Conservation (phyloP, 208 protist species). For the Trypanosoma cruzi region DNA sequence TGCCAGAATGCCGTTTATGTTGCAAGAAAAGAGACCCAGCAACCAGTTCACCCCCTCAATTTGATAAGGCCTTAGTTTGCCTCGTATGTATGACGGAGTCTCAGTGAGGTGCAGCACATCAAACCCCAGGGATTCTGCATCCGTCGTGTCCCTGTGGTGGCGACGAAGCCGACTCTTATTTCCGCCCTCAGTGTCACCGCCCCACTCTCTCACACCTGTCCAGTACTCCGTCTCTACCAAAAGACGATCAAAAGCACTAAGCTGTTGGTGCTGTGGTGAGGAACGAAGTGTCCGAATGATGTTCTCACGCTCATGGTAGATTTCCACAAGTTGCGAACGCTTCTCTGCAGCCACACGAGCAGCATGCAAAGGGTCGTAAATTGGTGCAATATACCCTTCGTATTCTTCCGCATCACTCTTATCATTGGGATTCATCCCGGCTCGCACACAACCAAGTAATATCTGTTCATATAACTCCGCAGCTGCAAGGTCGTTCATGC, state of each 20-base stretch:
- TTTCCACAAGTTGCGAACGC: conserved; percentile 36
- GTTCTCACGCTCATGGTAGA: conserved; percentile 58
- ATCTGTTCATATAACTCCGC: conserved; percentile 84
- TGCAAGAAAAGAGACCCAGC: conserved; percentile 94
- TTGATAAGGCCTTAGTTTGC: conserved; percentile 97
- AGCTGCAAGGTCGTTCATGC: conserved; percentile 75
- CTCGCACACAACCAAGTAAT: conserved; percentile 68
- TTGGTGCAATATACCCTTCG: conserved; percentile 72
- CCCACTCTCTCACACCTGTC: conserved; percentile 83
- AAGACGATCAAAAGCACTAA: conserved; percentile 74
- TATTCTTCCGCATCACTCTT: conserved; percentile 49
- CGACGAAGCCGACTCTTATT: conserved; percentile 29
- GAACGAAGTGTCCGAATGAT: conserved; percentile 69
- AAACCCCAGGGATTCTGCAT: conserved; percentile 50
- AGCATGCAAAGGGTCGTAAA: conserved; percentile 49
- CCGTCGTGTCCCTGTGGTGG: conserved; percentile 20
- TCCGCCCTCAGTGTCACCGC: conserved; percentile 5
- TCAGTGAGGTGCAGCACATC: conserved; percentile 77
- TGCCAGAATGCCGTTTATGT: conserved; percentile 98
- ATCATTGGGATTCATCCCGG: conserved; percentile 70
- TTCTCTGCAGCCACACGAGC: conserved; percentile 42
- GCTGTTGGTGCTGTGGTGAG: conserved; percentile 58
- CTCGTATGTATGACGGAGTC: conserved; percentile 89
- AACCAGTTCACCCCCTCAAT: conserved; percentile 99
- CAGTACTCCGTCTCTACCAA: conserved; percentile 88